Evolutionary conservation across 805 yeast genomes (phyloP).

Genomic region (Cyberlindnera amylophila): DNA sequence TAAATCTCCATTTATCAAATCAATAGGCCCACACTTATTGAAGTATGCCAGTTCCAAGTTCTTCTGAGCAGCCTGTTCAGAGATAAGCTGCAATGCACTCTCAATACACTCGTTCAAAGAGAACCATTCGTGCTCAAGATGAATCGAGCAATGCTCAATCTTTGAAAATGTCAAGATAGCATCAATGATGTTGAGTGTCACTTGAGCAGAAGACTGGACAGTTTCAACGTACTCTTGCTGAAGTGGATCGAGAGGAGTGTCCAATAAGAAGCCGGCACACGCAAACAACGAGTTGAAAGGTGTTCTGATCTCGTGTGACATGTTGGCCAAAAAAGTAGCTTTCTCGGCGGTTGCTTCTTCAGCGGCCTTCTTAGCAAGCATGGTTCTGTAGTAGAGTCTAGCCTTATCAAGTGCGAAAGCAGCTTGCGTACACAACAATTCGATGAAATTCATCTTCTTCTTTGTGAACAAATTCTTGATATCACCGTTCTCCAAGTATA

Average conservation of each 20-base stretch:
- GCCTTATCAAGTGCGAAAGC: conserved; percentile 49
- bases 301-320: conserved; percentile 83
- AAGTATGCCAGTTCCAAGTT: conserved; percentile 72
- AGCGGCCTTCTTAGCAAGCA: conserved; percentile 80
- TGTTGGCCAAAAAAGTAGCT: conserved; percentile 82
- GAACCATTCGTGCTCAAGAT: conserved; percentile 78
- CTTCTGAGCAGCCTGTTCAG: conserved; percentile 83
- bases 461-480: conserved; percentile 28
- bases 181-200: conserved; percentile 78
- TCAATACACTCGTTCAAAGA: conserved; percentile 80
- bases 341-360: conserved; percentile 83
- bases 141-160: conserved; percentile 87
- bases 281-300: conserved; percentile 91
- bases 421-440: conserved; percentile 47
- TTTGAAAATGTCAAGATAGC: conserved; percentile 86
- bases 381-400: conserved; percentile 43
- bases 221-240: conserved; percentile 86
- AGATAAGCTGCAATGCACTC: conserved; percentile 81
- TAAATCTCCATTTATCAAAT: conserved; percentile 76
- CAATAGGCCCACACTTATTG: conserved; percentile 78
- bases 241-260: conserved; percentile 80
- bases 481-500: conserved; percentile 39
- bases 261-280: conserved; percentile 83
- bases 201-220: conserved; percentile 83
- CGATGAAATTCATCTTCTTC: conserved; percentile 37